These are phyloP conservation scores for Mucor circinelloides DNA, from an alignment of 371 early-diverging fungal species.

Conservation along the genomic window DNA sequence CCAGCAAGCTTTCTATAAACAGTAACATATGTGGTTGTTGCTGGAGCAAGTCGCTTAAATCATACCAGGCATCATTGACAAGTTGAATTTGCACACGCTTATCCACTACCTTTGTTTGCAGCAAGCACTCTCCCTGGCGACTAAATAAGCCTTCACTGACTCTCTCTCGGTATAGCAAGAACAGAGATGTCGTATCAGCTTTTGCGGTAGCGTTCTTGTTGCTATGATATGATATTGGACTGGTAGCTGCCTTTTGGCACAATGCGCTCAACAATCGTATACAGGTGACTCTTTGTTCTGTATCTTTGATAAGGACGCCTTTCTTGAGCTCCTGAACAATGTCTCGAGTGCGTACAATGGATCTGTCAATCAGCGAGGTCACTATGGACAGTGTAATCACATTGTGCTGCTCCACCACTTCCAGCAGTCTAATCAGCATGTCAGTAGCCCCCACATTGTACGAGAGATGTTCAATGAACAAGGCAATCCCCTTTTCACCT, in stretches of 20 bases:
- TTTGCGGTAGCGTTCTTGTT: not conserved
- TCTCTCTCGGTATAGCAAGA: constrained; percentile 18
- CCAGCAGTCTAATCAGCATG: constrained; percentile 27
- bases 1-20: constrained; percentile 23
- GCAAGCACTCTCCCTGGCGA: constrained; percentile 5
- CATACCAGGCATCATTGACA: constrained; percentile 25
- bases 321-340: not conserved
- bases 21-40: constrained; percentile 2
- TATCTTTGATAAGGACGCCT: not conserved
- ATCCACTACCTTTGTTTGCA: constrained; percentile 18
- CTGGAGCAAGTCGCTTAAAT: constrained; percentile 16
- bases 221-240: not conserved
- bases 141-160: constrained; percentile 15
- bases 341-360: not conserved
- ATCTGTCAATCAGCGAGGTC: constrained; percentile 2
- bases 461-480: constrained; percentile 30
- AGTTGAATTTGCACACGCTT: constrained; percentile 23
- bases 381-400: not conserved
- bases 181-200: not conserved
- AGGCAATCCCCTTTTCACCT: constrained; percentile 28
- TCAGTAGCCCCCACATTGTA: constrained; percentile 34
- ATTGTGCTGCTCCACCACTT: not conserved
- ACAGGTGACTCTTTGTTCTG: not conserved
- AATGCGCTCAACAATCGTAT: constrained; percentile 23
- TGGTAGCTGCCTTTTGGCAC: not conserved